A percentile compares a stretch with the other conserved stretches of the same genome.
Conservation (phyloP, 176 grass and related monocot genomes). For the Elymus sibiricus region DNA sequence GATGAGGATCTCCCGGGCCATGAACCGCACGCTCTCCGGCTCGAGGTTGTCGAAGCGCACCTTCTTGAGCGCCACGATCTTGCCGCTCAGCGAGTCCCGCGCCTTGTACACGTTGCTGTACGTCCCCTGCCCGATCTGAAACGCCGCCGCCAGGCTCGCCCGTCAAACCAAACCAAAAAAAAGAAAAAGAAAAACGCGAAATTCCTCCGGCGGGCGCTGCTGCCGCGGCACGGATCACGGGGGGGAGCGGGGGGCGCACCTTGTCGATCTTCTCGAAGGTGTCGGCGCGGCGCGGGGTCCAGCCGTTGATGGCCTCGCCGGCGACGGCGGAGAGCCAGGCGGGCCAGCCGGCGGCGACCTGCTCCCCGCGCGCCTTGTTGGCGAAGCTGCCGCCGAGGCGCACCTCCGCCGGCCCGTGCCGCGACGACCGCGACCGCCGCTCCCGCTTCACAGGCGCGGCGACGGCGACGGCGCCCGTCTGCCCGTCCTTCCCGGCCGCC, state of each 20-base stretch:
- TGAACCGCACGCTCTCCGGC: slow-evolving; percentile 85
- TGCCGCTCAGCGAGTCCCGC: slow-evolving; percentile 57
- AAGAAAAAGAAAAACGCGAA: not conserved
- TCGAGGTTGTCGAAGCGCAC: slow-evolving; percentile 87
- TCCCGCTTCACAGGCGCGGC: slow-evolving; percentile 40
- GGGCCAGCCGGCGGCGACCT: slow-evolving; percentile 85
- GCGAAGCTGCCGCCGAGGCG: slow-evolving; percentile 61
- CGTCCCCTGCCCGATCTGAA: slow-evolving; percentile 79
- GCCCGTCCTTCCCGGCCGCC: slow-evolving; percentile 25
- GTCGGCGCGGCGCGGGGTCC: slow-evolving; percentile 70
- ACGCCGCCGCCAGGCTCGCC: not conserved
- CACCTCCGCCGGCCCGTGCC: slow-evolving; percentile 23
- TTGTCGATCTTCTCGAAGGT: slow-evolving; percentile 97
- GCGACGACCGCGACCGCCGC: slow-evolving; percentile 42
- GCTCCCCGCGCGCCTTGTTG: slow-evolving; percentile 72
- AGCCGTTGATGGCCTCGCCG: slow-evolving; percentile 76
- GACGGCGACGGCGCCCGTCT: slow-evolving; percentile 18
- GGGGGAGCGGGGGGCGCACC: not conserved
- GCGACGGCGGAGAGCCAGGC: slow-evolving; percentile 86
- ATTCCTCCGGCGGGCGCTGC: not conserved
- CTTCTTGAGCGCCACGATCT: slow-evolving; percentile 93
- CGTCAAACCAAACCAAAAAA: not conserved
- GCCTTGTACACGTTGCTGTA: slow-evolving; percentile 96
- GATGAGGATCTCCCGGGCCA: slow-evolving; percentile 87
- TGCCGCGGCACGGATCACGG: slow-evolving; percentile 25